These are phyloP conservation scores for Ambrosia artemisiifolia DNA, from an alignment of 129 eudicot species.

Conservation along the genomic window DNA sequence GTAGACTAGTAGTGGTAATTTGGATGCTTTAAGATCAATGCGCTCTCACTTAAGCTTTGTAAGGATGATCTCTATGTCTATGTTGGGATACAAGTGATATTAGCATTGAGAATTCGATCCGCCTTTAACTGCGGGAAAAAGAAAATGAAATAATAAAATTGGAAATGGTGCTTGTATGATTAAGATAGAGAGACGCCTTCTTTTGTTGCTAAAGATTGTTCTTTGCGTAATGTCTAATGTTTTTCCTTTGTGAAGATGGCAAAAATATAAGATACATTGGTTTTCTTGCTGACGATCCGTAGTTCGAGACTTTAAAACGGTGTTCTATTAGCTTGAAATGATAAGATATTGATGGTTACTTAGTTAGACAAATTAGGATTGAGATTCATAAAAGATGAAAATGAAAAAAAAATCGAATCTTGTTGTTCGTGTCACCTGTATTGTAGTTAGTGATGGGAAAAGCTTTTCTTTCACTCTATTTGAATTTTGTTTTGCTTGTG, in stretches of 20 bases:
- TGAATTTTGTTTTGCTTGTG: conserved; percentile 1
- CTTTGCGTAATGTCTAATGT: not conserved
- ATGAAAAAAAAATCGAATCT: not conserved
- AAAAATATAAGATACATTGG: not conserved
- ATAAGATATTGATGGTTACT: conserved; percentile 9
- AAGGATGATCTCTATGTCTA: not conserved
- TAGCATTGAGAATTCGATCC: not conserved
- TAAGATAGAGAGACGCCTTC: not conserved
- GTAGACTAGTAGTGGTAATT: not conserved
- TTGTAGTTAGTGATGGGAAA: not conserved
- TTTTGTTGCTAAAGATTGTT: not conserved
- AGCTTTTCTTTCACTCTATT: not conserved
- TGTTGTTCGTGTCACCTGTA: not conserved
- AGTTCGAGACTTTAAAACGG: not conserved
- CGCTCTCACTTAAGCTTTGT: not conserved
- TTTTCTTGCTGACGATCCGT: not conserved
- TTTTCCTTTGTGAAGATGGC: not conserved
- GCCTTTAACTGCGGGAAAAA: not conserved
- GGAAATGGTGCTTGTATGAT: conserved; percentile 4
- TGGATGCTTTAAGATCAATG: not conserved
- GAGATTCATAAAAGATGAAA: not conserved
- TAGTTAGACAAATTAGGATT: not conserved
- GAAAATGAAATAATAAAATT: too few relatives aligned
- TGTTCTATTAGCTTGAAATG: not conserved
- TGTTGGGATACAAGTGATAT: not conserved